Evolutionary conservation across 345 rosid genomes (phyloP).

Genomic region (Cardiospermum halicacabum): DNA sequence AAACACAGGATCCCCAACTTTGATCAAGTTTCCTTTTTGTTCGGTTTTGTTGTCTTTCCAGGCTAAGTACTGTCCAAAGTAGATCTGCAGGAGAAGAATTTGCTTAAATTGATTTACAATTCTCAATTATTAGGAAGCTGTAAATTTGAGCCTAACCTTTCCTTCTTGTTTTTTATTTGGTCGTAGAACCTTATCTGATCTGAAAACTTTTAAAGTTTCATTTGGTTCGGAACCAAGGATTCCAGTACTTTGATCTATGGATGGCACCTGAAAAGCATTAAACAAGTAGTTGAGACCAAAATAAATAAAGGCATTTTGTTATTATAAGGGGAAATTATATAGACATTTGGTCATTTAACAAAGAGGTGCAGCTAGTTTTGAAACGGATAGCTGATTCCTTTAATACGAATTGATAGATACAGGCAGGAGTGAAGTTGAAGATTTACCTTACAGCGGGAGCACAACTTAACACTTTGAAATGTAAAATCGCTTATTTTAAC

Average conservation of each 20-base stretch:
- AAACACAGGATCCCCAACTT: slow-evolving; percentile 63
- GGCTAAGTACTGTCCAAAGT: slow-evolving; percentile 79
- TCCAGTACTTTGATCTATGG: slow-evolving; percentile 67
- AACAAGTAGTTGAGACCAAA: background rate
- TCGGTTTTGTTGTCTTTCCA: slow-evolving; percentile 41
- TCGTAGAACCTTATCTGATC: slow-evolving; percentile 64
- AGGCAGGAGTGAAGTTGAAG: background rate
- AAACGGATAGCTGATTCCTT: background rate
- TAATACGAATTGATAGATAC: slow-evolving; percentile 1
- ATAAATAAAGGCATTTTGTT: no score
- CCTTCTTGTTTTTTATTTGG: slow-evolving; percentile 61
- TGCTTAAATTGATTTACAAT: background rate
- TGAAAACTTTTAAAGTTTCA: slow-evolving; percentile 49
- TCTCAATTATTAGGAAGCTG: no score
- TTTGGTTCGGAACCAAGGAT: slow-evolving; percentile 57
- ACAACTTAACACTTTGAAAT: slow-evolving; percentile 63
- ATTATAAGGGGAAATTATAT: background rate
- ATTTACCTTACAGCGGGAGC: slow-evolving; percentile 89
- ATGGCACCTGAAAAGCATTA: slow-evolving; percentile 45
- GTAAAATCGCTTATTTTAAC: slow-evolving; percentile 42
- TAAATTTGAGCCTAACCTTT: slow-evolving; percentile 56
- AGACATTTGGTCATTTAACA: background rate
- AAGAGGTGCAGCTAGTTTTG: no score
- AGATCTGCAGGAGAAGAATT: slow-evolving; percentile 57
- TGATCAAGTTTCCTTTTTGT: slow-evolving; percentile 40